phyloP scores from a whole-genome alignment of 2,329 filamentous ascomycete species.

The Fusarium poae region DNA sequence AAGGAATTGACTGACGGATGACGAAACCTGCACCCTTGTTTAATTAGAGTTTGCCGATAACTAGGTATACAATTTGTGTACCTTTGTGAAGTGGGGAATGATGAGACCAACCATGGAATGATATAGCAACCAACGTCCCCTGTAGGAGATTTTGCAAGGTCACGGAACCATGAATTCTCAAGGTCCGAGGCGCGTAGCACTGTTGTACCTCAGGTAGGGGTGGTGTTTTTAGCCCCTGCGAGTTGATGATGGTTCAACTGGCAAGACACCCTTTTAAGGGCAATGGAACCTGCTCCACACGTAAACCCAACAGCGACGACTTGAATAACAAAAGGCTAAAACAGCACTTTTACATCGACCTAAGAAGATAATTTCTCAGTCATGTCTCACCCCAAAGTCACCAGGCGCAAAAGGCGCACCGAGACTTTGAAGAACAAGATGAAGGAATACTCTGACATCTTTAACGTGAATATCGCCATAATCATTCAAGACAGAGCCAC shows the following conservation, averaged over 20 bases:
- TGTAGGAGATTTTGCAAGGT: not conserved
- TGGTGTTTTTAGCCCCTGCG: not conserved
- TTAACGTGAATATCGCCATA: slow-evolving; percentile 9
- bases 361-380: not conserved
- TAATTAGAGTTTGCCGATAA: no score
- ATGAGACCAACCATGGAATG: not conserved
- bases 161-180: not conserved
- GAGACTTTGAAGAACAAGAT: slow-evolving; percentile 18
- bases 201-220: not conserved
- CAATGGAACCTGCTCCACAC: not conserved
- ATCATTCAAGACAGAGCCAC: slow-evolving; percentile 8
- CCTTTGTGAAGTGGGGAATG: not conserved
- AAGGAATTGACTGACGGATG: no score
- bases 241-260: not conserved
- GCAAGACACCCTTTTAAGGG: not conserved
- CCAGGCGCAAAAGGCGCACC: slow-evolving; percentile 16
- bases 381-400: slow-evolving; percentile 12
- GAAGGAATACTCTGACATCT: slow-evolving; percentile 12
- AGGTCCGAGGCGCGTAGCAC: no score
- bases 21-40: no score
- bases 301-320: not conserved
- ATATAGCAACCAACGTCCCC: not conserved
- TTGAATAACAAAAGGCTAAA: not conserved
- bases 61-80: not conserved
- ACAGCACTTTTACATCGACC: not conserved